Evolutionary conservation across 805 yeast genomes (phyloP), one percentile per base, ranked within the genome.

Genomic region (Maudiozyma turicensis): DNA sequence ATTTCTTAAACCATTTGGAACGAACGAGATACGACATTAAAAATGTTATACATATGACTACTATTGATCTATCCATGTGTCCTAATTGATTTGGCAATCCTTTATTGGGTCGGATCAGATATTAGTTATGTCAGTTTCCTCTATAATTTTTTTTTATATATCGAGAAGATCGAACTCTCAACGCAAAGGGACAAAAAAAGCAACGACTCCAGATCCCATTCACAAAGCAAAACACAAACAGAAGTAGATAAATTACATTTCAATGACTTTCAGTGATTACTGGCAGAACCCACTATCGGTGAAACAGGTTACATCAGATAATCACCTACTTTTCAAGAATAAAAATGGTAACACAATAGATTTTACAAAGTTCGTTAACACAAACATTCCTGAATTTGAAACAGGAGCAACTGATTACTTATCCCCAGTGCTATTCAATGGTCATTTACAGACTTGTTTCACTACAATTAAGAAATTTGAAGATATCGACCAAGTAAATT

Each of bases 371-470:
- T 57, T 75, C 15, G 62, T 75, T 8, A 59, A 64, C 40, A 53
- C 58, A 8, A 53, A 60, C 44, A 64, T 71, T 13, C 80, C 81
- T 1, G 77, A 71, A 48, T 74, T 79, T 47, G 55, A 60, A 11
- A 60, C 72, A 29, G 72, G 72, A 6, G 63, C 76, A 44, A 71
- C 70, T 57, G 68, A 77, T 44, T 61, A 74, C 63, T 68, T 81
- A 61, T 74, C 77, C 55, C 88, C 88, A 3, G 63, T 73, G 9
- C 61, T 83, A 44, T 73, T 76, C 63, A 80, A 78, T 54, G 91
- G 91, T 8, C 75, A 82, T 52, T 63, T 84, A 39, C 95, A 86
- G 61, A 85, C 93, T 2, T 61, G 78, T 48, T 78, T 76, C 59
- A 83, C 89, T 32, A 77, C 82, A 0, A 58, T 70, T 28, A 71